Percentiles rank a stretch among this genome's conserved stretches.
Conservation (phyloP, 148 eudicot genomes). For the Heliamphora exappendiculata region DNA sequence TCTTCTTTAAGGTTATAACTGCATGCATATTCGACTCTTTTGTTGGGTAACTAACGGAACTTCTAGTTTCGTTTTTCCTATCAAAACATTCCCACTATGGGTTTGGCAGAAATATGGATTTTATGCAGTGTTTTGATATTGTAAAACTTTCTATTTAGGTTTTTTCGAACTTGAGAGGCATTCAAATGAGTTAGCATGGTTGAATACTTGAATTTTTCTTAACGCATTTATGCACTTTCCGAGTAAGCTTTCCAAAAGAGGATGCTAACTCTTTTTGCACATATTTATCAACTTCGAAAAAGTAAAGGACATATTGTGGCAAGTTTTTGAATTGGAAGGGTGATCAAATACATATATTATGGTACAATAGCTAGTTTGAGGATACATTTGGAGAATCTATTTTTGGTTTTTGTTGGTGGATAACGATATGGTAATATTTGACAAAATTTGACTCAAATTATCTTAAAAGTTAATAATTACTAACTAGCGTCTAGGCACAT, state of each 20-base stretch:
- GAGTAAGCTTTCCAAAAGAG: neutral
- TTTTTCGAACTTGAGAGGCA: neutral
- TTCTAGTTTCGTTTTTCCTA: neutral
- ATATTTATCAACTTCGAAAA: neutral
- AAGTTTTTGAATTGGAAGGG: neutral
- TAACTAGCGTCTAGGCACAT: too few species aligned
- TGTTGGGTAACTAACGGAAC: neutral
- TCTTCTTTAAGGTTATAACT: neutral
- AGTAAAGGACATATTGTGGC: neutral
- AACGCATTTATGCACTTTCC: neutral
- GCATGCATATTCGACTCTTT: neutral
- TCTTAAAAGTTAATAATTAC: too few species aligned
- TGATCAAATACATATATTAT: neutral
- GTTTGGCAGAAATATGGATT: neutral
- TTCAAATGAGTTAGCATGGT: neutral
- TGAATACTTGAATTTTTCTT: neutral
- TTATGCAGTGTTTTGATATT: neutral
- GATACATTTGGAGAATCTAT: neutral
- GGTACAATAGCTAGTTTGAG: neutral
- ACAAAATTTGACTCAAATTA: neutral
- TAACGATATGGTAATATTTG: neutral
- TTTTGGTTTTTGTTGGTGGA: neutral
- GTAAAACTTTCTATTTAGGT: neutral
- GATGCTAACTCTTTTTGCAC: neutral
- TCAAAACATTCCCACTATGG: neutral